These are phyloP conservation scores for Saccharomycopsis schoenii DNA, from an alignment of 805 yeast genomes.

Conservation along the genomic window DNA sequence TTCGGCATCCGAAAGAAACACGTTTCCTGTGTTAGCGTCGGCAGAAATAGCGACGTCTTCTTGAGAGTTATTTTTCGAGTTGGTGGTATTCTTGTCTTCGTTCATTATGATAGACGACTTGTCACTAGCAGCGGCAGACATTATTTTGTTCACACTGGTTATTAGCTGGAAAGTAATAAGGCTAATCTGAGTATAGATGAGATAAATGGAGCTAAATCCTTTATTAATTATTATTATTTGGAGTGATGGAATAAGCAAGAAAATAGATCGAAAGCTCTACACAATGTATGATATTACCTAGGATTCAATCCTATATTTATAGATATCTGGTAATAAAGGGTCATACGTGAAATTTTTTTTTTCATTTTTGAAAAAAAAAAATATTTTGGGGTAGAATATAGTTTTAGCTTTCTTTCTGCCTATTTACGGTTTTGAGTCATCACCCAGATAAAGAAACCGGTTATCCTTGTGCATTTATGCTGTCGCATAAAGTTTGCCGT, in stretches of 20 bases:
- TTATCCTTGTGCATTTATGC: too few relatives aligned
- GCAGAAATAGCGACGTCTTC: background rate
- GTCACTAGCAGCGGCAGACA: background rate
- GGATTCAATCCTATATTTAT: too few relatives aligned
- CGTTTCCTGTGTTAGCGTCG: background rate
- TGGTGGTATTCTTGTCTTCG: background rate
- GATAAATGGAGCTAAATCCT: too few relatives aligned
- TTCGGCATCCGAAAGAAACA: background rate
- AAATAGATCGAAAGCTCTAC: too few relatives aligned
- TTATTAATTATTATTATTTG: too few relatives aligned
- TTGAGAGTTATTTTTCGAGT: background rate
- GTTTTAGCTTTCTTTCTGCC: background rate
- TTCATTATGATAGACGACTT: background rate
- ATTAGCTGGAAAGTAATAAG: background rate
- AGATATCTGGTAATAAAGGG: too few relatives aligned
- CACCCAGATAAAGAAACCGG: background rate
- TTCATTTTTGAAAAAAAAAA: background rate
- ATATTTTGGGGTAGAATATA: too few relatives aligned
- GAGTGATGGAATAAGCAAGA: too few relatives aligned
- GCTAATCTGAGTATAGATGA: too few relatives aligned
- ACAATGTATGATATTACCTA: too few relatives aligned
- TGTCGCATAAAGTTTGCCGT: background rate
- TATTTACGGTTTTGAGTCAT: background rate
- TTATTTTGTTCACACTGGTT: background rate
- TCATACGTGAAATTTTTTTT: too few relatives aligned